Conservation (phyloP, 116 monocot species). For the Iris pallida region DNA sequence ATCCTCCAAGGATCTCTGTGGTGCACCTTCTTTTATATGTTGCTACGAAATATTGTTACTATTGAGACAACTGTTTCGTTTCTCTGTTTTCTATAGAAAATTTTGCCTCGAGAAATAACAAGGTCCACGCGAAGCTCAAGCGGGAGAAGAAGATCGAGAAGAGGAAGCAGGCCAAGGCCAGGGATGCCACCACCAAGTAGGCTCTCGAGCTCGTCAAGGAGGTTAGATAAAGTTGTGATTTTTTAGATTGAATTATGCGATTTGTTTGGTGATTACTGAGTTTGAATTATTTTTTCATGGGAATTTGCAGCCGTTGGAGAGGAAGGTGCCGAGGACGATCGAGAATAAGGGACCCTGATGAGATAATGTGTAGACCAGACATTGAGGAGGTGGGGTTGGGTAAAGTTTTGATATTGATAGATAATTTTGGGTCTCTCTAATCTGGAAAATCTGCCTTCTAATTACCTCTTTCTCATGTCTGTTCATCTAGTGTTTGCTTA, state of each 20-base stretch:
- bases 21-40: too few species aligned
- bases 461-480: too few species aligned
- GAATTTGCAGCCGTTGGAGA: slow-evolving; percentile 44
- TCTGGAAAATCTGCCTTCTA: too few species aligned
- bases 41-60: too few species aligned
- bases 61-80: too few species aligned
- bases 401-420: neutral
- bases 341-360: slow-evolving; percentile 90
- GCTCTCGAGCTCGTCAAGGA: slow-evolving; percentile 83
- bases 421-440: neutral
- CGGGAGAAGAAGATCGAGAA: slow-evolving; percentile 73
- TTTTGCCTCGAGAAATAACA: too few species aligned
- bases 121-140: slow-evolving; percentile 78
- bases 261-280: too few species aligned
- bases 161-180: slow-evolving; percentile 50
- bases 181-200: slow-evolving; percentile 42
- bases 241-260: too few species aligned
- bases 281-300: neutral
- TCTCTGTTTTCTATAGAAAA: too few species aligned
- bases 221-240: slow-evolving; percentile 7
- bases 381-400: slow-evolving; percentile 64
- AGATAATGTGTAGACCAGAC: slow-evolving; percentile 70
- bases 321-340: slow-evolving; percentile 70
- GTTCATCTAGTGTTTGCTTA: too few species aligned
- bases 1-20: too few species aligned